phyloP scores from a whole-genome alignment of 75 land plant genomes.

The Pseudotsuga menziesii region DNA sequence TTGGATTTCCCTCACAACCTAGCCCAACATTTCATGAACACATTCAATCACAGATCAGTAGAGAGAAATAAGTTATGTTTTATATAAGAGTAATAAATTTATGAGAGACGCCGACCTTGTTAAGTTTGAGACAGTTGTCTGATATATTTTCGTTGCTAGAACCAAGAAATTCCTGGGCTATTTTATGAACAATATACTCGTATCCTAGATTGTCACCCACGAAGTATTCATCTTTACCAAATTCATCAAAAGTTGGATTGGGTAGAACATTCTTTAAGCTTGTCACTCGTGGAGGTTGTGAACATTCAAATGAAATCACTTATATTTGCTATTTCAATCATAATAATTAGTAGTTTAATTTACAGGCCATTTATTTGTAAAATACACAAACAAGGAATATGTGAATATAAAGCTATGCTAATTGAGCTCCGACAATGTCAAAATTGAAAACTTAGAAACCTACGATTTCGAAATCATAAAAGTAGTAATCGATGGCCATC shows the following conservation, averaged over 20 bases:
- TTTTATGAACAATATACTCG: slow-evolving; percentile 34
- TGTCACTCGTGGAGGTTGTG: slow-evolving; percentile 65
- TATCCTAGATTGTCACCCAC: slow-evolving; percentile 55
- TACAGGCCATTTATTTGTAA: no score
- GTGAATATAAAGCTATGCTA: no score
- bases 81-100: neutral
- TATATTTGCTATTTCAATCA: no score
- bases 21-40: neutral
- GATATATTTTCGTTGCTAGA: slow-evolving; percentile 16
- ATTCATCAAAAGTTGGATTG: slow-evolving; percentile 35
- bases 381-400: no score
- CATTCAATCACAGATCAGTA: neutral
- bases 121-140: slow-evolving; percentile 40
- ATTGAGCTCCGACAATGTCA: no score
- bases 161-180: slow-evolving; percentile 39
- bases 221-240: slow-evolving; percentile 48
- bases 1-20: slow-evolving; percentile 46
- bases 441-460: no score
- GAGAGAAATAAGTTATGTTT: neutral
- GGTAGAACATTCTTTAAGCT: slow-evolving; percentile 54
- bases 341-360: no score
- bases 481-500: slow-evolving; percentile 52
- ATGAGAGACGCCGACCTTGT: slow-evolving; percentile 29
- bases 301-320: neutral
- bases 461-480: slow-evolving; percentile 54